Conservation (phyloP, 352 stramenopile species). For the Pythium plurisporium region DNA sequence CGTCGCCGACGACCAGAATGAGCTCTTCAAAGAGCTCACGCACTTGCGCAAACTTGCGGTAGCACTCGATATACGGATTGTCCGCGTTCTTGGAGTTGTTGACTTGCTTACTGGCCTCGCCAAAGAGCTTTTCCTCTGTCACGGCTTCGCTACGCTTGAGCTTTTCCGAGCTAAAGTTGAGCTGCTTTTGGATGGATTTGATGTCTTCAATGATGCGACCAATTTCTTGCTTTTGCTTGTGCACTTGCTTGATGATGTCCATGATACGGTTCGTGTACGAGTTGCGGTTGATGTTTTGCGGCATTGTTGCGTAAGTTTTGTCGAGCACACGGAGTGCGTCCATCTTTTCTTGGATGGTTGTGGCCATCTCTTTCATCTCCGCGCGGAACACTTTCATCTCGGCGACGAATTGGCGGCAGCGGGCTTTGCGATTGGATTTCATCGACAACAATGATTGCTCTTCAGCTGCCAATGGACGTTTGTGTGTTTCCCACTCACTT, state of each 20-base stretch:
- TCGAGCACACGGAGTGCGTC: conserved; percentile 51
- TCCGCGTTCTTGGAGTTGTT: conserved; percentile 14
- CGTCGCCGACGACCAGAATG: conserved; percentile 52
- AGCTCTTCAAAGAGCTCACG: conserved; percentile 83
- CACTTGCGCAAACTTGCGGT: conserved; percentile 79
- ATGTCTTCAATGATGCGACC: conserved; percentile 79
- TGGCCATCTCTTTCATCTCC: conserved; percentile 64
- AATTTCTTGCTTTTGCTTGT: conserved; percentile 88
- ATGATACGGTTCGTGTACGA: conserved; percentile 88
- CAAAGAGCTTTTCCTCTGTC: conserved; percentile 82
- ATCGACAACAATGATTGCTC: conserved; percentile 35
- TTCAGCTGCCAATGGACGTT: conserved; percentile 40
- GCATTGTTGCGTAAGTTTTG: conserved; percentile 43
- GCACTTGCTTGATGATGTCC: conserved; percentile 88
- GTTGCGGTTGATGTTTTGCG: conserved; percentile 55
- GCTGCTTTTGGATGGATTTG: conserved; percentile 66
- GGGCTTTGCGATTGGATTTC: conserved; percentile 47
- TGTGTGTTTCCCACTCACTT: conserved; percentile 50
- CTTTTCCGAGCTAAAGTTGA: conserved; percentile 72
- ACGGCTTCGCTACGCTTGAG: conserved; percentile 81
- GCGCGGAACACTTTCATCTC: conserved; percentile 61
- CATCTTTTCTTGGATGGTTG: conserved; percentile 69
- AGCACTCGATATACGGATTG: conserved; percentile 72
- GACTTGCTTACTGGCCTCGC: conserved; percentile 34
- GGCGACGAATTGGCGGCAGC: conserved; percentile 50